Evolutionary conservation across 768 basidiomycete species (phyloP).

Genomic region (Vishniacozyma victoriae): DNA sequence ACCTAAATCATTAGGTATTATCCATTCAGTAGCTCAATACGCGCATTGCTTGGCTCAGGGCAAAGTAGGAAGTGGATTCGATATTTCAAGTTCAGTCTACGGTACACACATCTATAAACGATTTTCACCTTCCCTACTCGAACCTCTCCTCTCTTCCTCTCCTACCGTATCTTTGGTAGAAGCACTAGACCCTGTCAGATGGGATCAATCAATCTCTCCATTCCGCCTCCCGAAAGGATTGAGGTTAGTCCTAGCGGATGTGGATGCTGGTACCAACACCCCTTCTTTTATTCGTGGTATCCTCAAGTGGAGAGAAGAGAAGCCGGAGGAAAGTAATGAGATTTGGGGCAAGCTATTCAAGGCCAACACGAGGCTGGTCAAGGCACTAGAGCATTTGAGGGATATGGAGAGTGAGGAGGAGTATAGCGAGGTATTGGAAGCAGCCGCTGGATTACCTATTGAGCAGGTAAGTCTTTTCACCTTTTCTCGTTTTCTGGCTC

Average conservation of each 20-base stretch:
- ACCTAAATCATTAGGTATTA: conserved; percentile 51
- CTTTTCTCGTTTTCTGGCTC: no score
- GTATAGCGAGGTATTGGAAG: conserved; percentile 12
- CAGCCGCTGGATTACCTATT: neutral
- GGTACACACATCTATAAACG: conserved; percentile 90
- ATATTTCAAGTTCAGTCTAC: conserved; percentile 86
- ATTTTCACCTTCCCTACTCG: conserved; percentile 53
- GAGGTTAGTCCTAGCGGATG: conserved; percentile 84
- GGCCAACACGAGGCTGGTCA: conserved; percentile 20
- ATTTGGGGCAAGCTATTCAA: conserved; percentile 22
- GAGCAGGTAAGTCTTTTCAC: neutral
- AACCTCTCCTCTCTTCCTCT: conserved; percentile 23
- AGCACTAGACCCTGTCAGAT: conserved; percentile 48
- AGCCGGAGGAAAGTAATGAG: conserved; percentile 51
- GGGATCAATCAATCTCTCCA: conserved; percentile 65
- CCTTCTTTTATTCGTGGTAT: conserved; percentile 90
- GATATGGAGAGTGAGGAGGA: conserved; percentile 13
- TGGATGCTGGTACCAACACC: conserved; percentile 92
- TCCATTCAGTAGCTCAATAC: conserved; percentile 90
- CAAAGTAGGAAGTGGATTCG: conserved; percentile 96
- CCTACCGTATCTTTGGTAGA: neutral
- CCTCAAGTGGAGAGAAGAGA: conserved; percentile 73
- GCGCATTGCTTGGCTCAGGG: conserved; percentile 95
- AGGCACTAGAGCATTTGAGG: conserved; percentile 15
- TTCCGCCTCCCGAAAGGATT: conserved; percentile 80